Evolutionary conservation across 768 basidiomycete genomes (phyloP), one percentile per base, ranked within the genome.

Genomic region (Galerina marginata): DNA sequence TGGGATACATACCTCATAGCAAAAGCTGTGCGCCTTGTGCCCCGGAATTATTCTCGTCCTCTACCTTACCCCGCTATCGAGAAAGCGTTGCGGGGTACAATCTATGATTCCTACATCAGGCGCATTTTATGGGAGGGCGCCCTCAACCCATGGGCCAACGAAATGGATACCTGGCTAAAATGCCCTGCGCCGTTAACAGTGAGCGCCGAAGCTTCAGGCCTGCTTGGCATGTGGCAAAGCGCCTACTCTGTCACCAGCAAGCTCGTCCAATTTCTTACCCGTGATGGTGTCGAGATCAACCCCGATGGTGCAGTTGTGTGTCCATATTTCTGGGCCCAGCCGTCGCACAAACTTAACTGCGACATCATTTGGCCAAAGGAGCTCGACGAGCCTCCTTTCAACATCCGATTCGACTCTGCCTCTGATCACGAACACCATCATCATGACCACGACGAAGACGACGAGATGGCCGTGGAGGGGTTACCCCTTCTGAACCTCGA

Each of bases 1-100:
- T 98, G 95, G 96, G 96, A 98, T 69, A 77, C 79, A 15, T 79
- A 86, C 33, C 83, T 99, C 54, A 88, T 97, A 67, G 88, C 93
- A 4, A 89, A 95, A 73, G 85, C 88, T 16, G 81, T 99, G 58
- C 87, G 94, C 37, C 83, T 83, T 33, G 81, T 91, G 0, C 83
- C 87, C 0, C 54, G 60, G 20, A 96, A 98, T 74, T 99, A 99
- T 70, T 85, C 90, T 2, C 73, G 62, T 0, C 93, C 91, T 0
- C 77, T 96, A 0, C 88, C 93, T 4, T 82, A 84, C 63, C 78
- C 79, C 4, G 81, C 83, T 50, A 81, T 95, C 52, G 93, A 95
- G 67, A 71, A 69, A 26, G 72, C 84, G 10, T 82, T 97, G 11
- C 84, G 85, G 16, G 92, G 88, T 3, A 84, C 91, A 4, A 95